phyloP scores from a whole-genome alignment of 2,329 filamentous ascomycete genomes.

The Xylariaceae sp. region DNA sequence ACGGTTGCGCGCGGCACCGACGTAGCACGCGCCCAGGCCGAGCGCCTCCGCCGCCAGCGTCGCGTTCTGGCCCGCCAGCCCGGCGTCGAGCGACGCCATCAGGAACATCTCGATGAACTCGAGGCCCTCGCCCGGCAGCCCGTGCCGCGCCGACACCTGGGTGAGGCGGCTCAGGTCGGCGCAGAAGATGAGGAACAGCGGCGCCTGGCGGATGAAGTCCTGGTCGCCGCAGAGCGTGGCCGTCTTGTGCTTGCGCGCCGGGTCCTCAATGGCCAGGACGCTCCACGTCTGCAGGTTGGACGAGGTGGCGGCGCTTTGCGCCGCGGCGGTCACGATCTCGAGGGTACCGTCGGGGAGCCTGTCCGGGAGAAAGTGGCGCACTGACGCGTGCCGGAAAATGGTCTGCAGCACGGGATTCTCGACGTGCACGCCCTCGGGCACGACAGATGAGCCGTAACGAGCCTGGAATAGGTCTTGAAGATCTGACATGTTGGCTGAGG shows the following conservation, averaged over 20 bases:
- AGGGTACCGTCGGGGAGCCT: slow-evolving; percentile 19
- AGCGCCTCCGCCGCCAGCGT: slow-evolving; percentile 26
- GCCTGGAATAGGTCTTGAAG: slow-evolving; percentile 14
- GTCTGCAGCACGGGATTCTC: slow-evolving; percentile 18
- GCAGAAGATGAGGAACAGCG: slow-evolving; percentile 29
- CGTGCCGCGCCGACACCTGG: slow-evolving; percentile 17
- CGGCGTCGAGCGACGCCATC: slow-evolving; percentile 28
- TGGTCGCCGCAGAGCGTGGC: slow-evolving; percentile 26
- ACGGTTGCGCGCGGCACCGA: slow-evolving; percentile 26
- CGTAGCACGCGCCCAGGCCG: slow-evolving; percentile 29
- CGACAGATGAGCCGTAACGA: slow-evolving; percentile 13
- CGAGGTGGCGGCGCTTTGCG: slow-evolving; percentile 30
- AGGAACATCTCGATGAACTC: slow-evolving; percentile 29
- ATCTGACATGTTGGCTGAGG: slow-evolving; percentile 8
- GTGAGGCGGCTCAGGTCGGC: slow-evolving; percentile 28
- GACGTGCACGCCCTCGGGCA: not conserved
- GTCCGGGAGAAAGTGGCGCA: slow-evolving; percentile 23
- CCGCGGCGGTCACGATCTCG: slow-evolving; percentile 27
- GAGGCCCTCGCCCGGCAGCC: slow-evolving; percentile 18
- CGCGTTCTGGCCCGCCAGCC: slow-evolving; percentile 28
- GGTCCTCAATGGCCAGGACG: slow-evolving; percentile 24
- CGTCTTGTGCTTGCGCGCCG: slow-evolving; percentile 20
- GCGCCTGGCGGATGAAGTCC: slow-evolving; percentile 27
- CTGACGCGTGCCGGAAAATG: slow-evolving; percentile 26
- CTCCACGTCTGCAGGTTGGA: slow-evolving; percentile 32